A percentile compares a stretch with the other conserved stretches of the same genome.
These are phyloP conservation scores for Schwanniomyces occidentalis DNA, from an alignment of 805 yeast genomes.

Conservation along the genomic window DNA sequence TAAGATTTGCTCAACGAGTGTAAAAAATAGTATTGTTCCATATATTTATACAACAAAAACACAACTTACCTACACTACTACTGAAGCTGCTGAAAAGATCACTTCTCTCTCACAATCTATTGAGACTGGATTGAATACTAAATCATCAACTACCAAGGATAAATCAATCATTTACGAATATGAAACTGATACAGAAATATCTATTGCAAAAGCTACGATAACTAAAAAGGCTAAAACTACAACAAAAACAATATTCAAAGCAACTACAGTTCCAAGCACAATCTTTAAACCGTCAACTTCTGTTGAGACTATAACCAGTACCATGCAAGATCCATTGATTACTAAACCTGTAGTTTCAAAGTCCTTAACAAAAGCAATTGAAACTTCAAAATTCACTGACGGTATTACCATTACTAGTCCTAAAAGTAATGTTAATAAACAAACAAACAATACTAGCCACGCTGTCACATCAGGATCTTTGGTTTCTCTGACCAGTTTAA, in stretches of 20 bases:
- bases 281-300: constrained; percentile 18
- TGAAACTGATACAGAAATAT: constrained; percentile 18
- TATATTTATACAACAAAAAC: constrained; percentile 16
- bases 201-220: constrained; percentile 11
- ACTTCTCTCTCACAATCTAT: neutral
- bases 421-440: too few species aligned
- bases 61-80: constrained; percentile 12
- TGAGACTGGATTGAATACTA: constrained; percentile 17
- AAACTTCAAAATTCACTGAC: too few species aligned
- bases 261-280: constrained; percentile 25
- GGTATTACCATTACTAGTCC: too few species aligned
- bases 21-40: constrained; percentile 10
- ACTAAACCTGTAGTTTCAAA: constrained; percentile 12
- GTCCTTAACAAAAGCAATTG: neutral
- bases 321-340: constrained; percentile 28
- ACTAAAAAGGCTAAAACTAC: constrained; percentile 27
- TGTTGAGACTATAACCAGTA: constrained; percentile 19
- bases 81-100: constrained; percentile 4
- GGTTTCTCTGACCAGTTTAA: too few species aligned
- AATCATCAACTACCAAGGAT: too few species aligned
- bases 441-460: too few species aligned
- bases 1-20: constrained; percentile 12
- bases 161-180: too few species aligned
- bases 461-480: too few species aligned
- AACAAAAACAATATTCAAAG: constrained; percentile 26